Percentiles rank a stretch among this genome's conserved stretches.
phyloP scores from a whole-genome alignment of 495 filamentous ascomycete genomes.

The Trichoderma virens region DNA sequence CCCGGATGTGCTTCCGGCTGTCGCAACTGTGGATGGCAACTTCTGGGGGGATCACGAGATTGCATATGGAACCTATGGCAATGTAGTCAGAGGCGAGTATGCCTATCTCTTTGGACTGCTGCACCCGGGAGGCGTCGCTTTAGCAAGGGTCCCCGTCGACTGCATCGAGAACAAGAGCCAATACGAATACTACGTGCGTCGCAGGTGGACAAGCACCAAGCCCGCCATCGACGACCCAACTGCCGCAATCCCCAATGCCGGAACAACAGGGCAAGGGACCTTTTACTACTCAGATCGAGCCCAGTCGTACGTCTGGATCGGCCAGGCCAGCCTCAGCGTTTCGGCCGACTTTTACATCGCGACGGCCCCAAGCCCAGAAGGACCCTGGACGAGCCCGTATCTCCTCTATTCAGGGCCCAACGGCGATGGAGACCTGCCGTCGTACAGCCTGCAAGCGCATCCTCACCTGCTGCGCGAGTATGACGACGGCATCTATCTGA shows the following conservation, averaged over 20 bases:
- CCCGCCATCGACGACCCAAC: constrained; percentile 16
- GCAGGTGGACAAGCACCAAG: constrained; percentile 19
- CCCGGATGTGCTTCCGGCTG: constrained; percentile 16
- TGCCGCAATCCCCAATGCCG: constrained; percentile 19
- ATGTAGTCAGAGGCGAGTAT: constrained; percentile 19
- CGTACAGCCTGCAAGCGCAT: constrained; percentile 24
- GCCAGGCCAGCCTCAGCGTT: constrained; percentile 17
- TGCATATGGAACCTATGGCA: constrained; percentile 25
- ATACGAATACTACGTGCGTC: constrained; percentile 22
- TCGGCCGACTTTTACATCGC: constrained; percentile 27
- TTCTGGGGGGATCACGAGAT: constrained; percentile 24
- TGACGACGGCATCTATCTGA: constrained; percentile 24
- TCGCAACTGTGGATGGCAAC: constrained; percentile 15
- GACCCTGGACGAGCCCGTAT: constrained; percentile 22
- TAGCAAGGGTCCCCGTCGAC: constrained; percentile 21
- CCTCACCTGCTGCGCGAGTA: constrained; percentile 15
- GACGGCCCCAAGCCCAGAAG: constrained; percentile 23
- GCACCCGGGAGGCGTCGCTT: constrained; percentile 15
- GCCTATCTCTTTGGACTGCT: constrained; percentile 25
- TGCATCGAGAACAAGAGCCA: constrained; percentile 18
- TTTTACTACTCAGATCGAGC: constrained; percentile 23
- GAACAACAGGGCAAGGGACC: constrained; percentile 26
- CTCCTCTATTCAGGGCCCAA: constrained; percentile 21
- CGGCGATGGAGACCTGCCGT: constrained; percentile 14
- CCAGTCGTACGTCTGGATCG: constrained; percentile 28